A percentile compares a stretch with the other conserved stretches of the same genome.
Evolutionary conservation across 768 basidiomycete species (phyloP).

Genomic region (Leccinum boreale): DNA sequence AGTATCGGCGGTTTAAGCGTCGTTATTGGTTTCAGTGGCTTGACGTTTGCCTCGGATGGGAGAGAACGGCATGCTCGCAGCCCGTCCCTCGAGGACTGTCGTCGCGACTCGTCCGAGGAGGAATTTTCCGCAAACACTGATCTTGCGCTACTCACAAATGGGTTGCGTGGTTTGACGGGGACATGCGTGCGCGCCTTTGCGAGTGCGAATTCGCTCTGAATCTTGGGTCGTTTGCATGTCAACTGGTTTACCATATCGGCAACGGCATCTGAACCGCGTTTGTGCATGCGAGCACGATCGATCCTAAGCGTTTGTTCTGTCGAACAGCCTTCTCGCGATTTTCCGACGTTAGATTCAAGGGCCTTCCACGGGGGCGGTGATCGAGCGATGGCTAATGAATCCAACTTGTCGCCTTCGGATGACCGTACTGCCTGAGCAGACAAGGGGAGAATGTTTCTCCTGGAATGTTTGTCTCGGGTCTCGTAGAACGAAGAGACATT

Average conservation of each 20-base stretch:
- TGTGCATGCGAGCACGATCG: conserved; percentile 26
- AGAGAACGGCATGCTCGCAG: conserved; percentile 10
- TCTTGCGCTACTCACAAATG: conserved; percentile 14
- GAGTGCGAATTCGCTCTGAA: conserved; percentile 20
- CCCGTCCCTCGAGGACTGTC: not conserved
- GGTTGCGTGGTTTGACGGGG: conserved; percentile 16
- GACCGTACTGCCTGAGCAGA: conserved; percentile 19
- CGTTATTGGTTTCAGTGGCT: conserved; percentile 30
- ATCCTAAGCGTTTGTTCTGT: conserved; percentile 9
- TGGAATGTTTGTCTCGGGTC: not conserved
- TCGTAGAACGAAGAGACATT: conserved; percentile 21
- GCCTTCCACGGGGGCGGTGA: conserved; percentile 26
- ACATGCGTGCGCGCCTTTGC: conserved; percentile 4
- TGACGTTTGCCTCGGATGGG: conserved; percentile 4
- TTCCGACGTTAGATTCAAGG: not conserved
- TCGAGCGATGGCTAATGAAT: conserved; percentile 28
- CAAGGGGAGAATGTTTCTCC: conserved; percentile 15
- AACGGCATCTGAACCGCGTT: conserved; percentile 19
- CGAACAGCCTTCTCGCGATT: not conserved
- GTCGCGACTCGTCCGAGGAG: not conserved
- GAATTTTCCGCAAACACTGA: conserved; percentile 20
- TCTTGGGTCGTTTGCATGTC: conserved; percentile 19
- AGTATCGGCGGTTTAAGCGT: conserved; percentile 27
- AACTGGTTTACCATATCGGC: conserved; percentile 19
- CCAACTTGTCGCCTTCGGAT: conserved; percentile 5